Evolutionary conservation across 805 yeast species (phyloP).

Genomic region (Lachancea fermentati): DNA sequence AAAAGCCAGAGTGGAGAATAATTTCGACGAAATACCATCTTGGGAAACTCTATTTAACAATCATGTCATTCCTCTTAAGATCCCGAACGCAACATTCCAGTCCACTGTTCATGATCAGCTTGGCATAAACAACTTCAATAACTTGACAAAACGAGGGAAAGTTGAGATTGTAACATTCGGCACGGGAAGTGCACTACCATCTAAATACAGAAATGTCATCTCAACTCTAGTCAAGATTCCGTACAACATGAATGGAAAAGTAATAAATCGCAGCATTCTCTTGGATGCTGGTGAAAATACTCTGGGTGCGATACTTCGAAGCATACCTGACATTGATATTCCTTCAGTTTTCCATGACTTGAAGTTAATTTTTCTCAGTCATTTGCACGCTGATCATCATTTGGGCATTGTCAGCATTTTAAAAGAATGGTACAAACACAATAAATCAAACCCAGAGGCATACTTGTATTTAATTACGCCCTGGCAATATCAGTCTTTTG

Average conservation of each 20-base stretch:
- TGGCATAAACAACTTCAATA: constrained; percentile 26
- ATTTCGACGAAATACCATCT: constrained; percentile 9
- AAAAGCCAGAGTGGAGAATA: constrained; percentile 10
- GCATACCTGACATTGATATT: constrained; percentile 45
- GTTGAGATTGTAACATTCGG: constrained; percentile 77
- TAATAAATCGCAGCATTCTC: constrained; percentile 43
- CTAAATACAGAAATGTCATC: constrained; percentile 77
- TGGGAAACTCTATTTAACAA: constrained; percentile 27
- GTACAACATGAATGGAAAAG: constrained; percentile 22
- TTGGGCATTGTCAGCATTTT: constrained; percentile 72
- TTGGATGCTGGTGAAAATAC: constrained; percentile 98
- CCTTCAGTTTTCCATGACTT: constrained; percentile 52
- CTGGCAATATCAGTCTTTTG: constrained; percentile 61
- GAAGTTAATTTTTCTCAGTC: constrained; percentile 66
- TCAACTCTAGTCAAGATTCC: constrained; percentile 77
- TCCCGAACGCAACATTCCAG: constrained; percentile 22
- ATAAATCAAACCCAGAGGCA: constrained; percentile 33
- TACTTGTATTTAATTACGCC: constrained; percentile 64
- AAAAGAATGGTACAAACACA: constrained; percentile 53
- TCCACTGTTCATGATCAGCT: constrained; percentile 28
- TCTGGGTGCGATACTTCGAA: constrained; percentile 60
- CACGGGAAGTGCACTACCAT: constrained; percentile 89
- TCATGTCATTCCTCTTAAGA: constrained; percentile 25
- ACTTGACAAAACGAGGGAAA: constrained; percentile 40
- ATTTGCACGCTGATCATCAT: constrained; percentile 96